Evolutionary conservation across 768 basidiomycete species (phyloP).

Genomic region (Clavaria fumosa): DNA sequence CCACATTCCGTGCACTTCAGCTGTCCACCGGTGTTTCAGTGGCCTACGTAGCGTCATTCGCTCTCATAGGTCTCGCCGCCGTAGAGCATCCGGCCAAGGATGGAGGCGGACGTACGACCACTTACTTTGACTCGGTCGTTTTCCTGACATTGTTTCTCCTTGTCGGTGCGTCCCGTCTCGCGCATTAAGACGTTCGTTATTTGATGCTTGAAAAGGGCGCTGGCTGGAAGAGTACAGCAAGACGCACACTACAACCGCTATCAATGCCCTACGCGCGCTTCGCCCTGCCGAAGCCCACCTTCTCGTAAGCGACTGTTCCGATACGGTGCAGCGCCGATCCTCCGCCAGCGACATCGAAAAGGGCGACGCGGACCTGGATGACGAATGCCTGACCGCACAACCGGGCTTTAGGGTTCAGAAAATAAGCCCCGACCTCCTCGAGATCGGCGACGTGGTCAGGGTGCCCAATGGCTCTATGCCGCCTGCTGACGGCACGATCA

Average conservation of each 20-base stretch:
- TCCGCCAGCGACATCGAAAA: conserved; percentile 8
- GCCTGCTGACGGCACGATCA: conserved; percentile 58
- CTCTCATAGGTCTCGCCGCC: conserved; percentile 45
- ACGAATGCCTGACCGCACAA: conserved; percentile 9
- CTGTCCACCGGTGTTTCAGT: conserved; percentile 57
- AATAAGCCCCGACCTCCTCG: conserved; percentile 45
- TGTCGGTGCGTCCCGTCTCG: conserved; percentile 25
- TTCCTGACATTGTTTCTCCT: conserved; percentile 74
- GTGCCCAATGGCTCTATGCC: conserved; percentile 59
- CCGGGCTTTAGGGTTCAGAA: conserved; percentile 21
- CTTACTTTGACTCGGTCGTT: conserved; percentile 72
- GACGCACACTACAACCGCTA: conserved; percentile 55
- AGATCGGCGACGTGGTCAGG: conserved; percentile 66
- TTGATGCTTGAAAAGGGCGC: conserved; percentile 22
- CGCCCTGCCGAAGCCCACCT: conserved; percentile 51
- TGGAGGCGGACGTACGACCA: conserved; percentile 36
- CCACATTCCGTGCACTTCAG: conserved; percentile 7
- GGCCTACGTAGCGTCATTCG: conserved; percentile 66
- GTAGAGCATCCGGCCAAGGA: conserved; percentile 21
- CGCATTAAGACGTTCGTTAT: not conserved
- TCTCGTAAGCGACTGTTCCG: conserved; percentile 15
- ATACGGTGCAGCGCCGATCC: not conserved
- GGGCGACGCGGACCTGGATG: conserved; percentile 24
- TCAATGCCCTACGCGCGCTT: conserved; percentile 49
- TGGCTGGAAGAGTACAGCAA: conserved; percentile 55